A percentile compares a stretch with the other conserved stretches of the same genome.
Conservation (phyloP, 176 grass and related monocot species). For the Melocanna baccifera region DNA sequence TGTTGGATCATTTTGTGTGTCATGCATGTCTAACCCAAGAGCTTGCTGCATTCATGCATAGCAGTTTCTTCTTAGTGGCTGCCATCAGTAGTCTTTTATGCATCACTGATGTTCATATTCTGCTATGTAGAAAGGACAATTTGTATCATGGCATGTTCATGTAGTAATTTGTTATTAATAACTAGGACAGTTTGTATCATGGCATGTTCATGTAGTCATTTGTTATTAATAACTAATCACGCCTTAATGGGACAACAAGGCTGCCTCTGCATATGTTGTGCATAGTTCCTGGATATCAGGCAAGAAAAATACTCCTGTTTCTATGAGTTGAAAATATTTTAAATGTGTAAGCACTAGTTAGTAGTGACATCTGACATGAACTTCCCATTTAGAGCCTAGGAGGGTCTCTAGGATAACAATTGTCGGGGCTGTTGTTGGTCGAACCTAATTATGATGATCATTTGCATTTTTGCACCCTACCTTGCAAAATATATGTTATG, state of each 20-base stretch:
- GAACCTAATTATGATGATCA: neutral
- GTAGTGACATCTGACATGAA: neutral
- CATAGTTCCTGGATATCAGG: neutral
- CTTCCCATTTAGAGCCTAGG: neutral
- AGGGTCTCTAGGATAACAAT: neutral
- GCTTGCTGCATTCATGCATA: neutral
- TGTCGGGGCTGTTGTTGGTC: neutral
- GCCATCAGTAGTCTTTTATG: neutral
- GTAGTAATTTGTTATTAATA: neutral
- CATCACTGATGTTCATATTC: neutral
- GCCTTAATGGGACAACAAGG: neutral
- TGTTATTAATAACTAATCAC: neutral
- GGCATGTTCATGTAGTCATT: neutral
- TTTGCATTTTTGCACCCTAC: neutral
- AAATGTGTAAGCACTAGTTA: neutral
- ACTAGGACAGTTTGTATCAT: neutral
- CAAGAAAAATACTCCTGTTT: neutral
- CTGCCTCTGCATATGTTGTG: neutral
- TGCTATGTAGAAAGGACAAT: neutral
- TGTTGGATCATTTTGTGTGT: neutral
- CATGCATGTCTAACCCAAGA: neutral
- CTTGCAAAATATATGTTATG: neutral
- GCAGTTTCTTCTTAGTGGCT: neutral
- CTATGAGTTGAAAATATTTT: neutral
- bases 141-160: neutral